Percentiles rank a stretch among this genome's conserved stretches.
These are phyloP conservation scores for Dryas alaskensis DNA, from an alignment of 306 rosid genomes.

Conservation along the genomic window DNA sequence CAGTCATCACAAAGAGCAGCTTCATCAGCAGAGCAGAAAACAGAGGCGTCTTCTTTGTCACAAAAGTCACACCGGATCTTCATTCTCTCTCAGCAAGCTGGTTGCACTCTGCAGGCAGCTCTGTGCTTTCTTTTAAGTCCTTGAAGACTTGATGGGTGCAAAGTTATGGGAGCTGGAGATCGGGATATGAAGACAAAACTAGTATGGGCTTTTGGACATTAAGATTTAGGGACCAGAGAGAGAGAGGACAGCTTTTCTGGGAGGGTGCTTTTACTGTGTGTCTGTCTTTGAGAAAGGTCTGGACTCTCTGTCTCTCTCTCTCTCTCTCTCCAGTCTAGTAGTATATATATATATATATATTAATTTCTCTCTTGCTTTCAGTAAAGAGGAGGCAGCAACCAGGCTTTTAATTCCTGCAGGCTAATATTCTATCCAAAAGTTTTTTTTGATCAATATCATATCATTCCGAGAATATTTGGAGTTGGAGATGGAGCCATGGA, in stretches of 20 bases:
- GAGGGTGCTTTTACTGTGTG: constrained; percentile 24
- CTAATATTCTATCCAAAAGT: constrained; percentile 16
- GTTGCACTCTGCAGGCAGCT: not conserved
- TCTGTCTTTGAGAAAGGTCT: constrained; percentile 31
- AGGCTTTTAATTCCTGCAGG: constrained; percentile 19
- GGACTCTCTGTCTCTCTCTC: constrained; percentile 14
- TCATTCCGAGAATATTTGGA: constrained; percentile 28
- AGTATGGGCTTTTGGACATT: constrained; percentile 54
- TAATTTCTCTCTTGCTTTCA: constrained; percentile 15
- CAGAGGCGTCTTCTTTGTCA: constrained; percentile 51
- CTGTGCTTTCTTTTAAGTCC: not conserved
- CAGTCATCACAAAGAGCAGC: constrained; percentile 80
- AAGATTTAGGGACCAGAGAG: constrained; percentile 31
- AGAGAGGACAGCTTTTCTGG: constrained; percentile 38
- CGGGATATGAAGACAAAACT: constrained; percentile 34
- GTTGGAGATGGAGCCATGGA: constrained; percentile 28
- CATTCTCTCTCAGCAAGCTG: constrained; percentile 33
- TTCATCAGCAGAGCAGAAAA: constrained; percentile 87
- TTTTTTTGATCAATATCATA: constrained; percentile 2
- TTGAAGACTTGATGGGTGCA: not conserved
- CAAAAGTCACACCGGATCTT: constrained; percentile 88
- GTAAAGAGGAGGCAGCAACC: constrained; percentile 37
- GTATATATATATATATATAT: not conserved
- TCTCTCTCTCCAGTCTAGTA: not conserved
- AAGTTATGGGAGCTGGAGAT: constrained; percentile 10